Evolutionary conservation across 352 stramenopile species (phyloP).

Genomic region (Elongisporangium undulatum): DNA sequence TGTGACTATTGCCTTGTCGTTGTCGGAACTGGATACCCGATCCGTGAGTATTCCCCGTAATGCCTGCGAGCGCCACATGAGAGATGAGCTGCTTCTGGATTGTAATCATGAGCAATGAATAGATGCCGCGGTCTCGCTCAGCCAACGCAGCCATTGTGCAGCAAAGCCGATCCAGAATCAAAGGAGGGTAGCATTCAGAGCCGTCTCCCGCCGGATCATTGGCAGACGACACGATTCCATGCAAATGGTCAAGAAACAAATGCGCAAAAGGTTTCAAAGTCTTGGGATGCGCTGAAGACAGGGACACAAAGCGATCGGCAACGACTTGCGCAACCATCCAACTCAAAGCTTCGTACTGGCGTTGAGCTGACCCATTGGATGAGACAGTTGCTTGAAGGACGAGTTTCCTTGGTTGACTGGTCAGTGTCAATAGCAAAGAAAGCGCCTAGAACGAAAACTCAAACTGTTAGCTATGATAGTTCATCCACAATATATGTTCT

Average conservation of each 20-base stretch:
- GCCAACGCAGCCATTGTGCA: constrained; percentile 63
- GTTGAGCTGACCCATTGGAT: background rate
- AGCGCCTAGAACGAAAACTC: constrained; percentile 41
- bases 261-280: constrained; percentile 56
- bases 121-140: constrained; percentile 58
- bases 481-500: background rate
- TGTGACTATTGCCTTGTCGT: constrained; percentile 9
- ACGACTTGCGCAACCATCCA: constrained; percentile 67
- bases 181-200: constrained; percentile 35
- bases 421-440: constrained; percentile 60
- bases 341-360: constrained; percentile 14
- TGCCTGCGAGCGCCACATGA: constrained; percentile 14
- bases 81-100: constrained; percentile 81
- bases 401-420: constrained; percentile 60
- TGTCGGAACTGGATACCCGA: background rate
- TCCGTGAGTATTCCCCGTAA: background rate
- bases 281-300: constrained; percentile 31
- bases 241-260: constrained; percentile 75
- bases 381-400: constrained; percentile 13
- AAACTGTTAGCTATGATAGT: background rate
- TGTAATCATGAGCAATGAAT: constrained; percentile 80
- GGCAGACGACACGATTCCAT: constrained; percentile 47
- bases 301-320: constrained; percentile 32
- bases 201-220: constrained; percentile 18
- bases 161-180: constrained; percentile 65